phyloP scores from a whole-genome alignment of 1,284 basidiomycete species.

The Ganoderma leucocontextum region DNA sequence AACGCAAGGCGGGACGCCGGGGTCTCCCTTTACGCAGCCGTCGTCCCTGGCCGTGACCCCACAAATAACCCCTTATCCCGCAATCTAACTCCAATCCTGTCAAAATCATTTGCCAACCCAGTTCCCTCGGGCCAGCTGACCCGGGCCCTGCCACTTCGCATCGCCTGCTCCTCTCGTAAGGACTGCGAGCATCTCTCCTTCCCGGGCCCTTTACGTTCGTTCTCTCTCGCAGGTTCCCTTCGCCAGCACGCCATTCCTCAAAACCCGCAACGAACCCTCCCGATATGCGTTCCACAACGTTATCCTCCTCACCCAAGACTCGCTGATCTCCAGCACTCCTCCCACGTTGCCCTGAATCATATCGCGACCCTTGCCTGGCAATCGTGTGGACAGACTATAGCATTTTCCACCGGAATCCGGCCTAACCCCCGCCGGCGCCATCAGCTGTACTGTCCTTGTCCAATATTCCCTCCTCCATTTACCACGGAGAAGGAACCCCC shows the following conservation, averaged over 20 bases:
- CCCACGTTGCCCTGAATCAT: neutral
- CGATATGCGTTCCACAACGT: neutral
- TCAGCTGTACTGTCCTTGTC: neutral
- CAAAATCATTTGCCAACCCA: constrained; percentile 1
- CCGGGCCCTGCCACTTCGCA: constrained; percentile 13
- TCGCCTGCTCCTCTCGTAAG: neutral
- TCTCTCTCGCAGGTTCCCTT: neutral
- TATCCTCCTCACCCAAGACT: neutral
- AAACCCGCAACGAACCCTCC: neutral
- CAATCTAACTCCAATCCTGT: constrained; percentile 18
- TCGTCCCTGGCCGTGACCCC: constrained; percentile 12
- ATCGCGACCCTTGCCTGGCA: neutral
- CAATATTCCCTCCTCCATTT: neutral
- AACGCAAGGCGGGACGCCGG: constrained; percentile 22
- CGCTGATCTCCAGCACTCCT: neutral
- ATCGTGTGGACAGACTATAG: neutral
- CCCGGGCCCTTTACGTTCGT: constrained; percentile 23
- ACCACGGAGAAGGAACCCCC: neutral
- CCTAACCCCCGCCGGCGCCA: neutral
- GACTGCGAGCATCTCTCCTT: neutral
- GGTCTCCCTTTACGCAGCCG: constrained; percentile 16
- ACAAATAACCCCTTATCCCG: constrained; percentile 17
- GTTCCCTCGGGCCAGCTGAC: constrained; percentile 13
- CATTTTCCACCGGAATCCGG: neutral
- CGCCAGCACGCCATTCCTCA: neutral